These are phyloP conservation scores for Ogataea angusta DNA, from an alignment of 805 yeast genomes.

Conservation along the genomic window DNA sequence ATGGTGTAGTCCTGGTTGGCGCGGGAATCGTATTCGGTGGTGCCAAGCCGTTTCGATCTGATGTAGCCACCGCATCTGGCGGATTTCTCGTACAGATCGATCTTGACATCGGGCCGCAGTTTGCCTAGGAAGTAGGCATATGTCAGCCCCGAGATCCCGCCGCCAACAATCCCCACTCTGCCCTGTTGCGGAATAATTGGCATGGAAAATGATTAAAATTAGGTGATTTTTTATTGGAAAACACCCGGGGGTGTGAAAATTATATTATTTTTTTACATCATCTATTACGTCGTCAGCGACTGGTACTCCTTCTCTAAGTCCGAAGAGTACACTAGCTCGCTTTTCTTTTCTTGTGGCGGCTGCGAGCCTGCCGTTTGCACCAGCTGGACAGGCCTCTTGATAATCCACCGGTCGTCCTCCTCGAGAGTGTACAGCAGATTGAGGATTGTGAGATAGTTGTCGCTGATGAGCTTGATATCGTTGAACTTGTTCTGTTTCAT, in stretches of 20 bases:
- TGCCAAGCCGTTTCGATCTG: conserved; percentile 42
- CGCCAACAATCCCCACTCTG: conserved; percentile 72
- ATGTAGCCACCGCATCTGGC: conserved; percentile 78
- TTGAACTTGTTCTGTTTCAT: conserved; percentile 9
- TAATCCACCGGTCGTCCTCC: conserved; percentile 41
- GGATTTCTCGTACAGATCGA: conserved; percentile 59
- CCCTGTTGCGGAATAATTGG: conserved; percentile 3
- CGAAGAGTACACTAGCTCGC: conserved; percentile 12
- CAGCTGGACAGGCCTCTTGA: conserved; percentile 21
- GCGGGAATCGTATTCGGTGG: conserved; percentile 26
- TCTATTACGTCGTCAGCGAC: conserved; percentile 9
- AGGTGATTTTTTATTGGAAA: conserved; percentile 7
- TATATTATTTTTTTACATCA: background rate
- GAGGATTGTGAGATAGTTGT: conserved; percentile 38
- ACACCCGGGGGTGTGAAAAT: conserved; percentile 1
- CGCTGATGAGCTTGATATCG: conserved; percentile 25
- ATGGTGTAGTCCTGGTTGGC: conserved; percentile 28
- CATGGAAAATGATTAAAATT: conserved; percentile 3
- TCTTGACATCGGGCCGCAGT: conserved; percentile 71
- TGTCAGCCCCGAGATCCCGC: conserved; percentile 84
- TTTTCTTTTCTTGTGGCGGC: background rate
- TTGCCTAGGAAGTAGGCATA: conserved; percentile 64
- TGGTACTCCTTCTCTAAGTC: conserved; percentile 26
- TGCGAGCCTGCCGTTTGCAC: conserved; percentile 4
- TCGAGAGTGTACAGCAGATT: conserved; percentile 37